phyloP scores from a whole-genome alignment of 2,329 filamentous ascomycete species.

The Fusarium cyanostomum region DNA sequence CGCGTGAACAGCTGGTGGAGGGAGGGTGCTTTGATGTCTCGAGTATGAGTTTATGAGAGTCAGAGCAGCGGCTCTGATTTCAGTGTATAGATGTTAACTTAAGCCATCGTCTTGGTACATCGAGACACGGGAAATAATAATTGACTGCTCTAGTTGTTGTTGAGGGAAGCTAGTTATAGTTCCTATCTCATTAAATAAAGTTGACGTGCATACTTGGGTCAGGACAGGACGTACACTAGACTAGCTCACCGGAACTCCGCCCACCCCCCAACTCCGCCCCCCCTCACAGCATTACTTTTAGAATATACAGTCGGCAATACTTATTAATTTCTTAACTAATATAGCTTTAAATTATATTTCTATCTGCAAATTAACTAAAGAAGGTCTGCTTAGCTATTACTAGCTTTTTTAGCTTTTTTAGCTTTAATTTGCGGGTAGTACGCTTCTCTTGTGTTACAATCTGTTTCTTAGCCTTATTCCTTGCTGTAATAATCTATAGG shows the following conservation, averaged over 20 bases:
- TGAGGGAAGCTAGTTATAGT: neutral
- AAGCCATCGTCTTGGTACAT: too few relatives aligned
- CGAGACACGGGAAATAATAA: too few relatives aligned
- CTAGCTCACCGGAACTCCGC: slow-evolving; percentile 9
- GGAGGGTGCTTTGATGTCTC: slow-evolving; percentile 8
- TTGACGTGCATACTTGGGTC: slow-evolving; percentile 3
- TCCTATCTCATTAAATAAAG: neutral
- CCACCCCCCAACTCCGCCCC: neutral
- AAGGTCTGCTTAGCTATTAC: neutral
- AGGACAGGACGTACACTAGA: neutral
- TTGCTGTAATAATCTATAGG: neutral
- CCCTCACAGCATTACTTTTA: neutral
- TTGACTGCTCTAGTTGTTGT: too few relatives aligned
- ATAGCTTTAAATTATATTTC: neutral
- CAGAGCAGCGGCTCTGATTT: too few relatives aligned
- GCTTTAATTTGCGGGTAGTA: neutral
- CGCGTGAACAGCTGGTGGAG: slow-evolving; percentile 32
- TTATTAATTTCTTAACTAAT: neutral
- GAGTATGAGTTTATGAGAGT: neutral
- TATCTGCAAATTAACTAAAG: neutral
- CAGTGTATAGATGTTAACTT: too few relatives aligned
- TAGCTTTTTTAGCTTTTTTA: neutral
- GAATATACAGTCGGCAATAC: neutral
- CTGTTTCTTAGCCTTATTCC: neutral
- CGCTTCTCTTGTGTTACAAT: neutral